phyloP scores from a whole-genome alignment of 192 early-diverging fungal species.

The Coemansia sp. region DNA sequence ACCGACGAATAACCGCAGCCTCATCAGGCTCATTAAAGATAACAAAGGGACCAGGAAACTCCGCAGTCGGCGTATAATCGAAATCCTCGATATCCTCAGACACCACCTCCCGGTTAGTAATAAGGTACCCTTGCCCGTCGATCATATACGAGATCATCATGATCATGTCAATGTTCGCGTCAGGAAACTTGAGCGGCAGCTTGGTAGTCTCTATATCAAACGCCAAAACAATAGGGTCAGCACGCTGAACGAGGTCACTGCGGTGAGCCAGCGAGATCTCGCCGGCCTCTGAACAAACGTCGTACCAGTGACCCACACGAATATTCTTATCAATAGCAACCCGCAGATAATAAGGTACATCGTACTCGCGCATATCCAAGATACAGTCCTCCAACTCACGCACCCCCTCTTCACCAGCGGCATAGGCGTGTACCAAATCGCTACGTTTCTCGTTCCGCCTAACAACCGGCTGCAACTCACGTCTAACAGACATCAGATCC shows the following conservation, averaged over 20 bases:
- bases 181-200: constrained; percentile 96
- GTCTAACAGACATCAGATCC: constrained; percentile 78
- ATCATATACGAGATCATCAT: constrained; percentile 99
- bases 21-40: constrained; percentile 97
- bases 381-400: constrained; percentile 69
- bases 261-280: constrained; percentile 66
- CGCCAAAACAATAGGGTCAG: constrained; percentile 92
- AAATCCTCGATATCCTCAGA: constrained; percentile 96
- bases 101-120: constrained; percentile 97
- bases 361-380: constrained; percentile 93
- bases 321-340: constrained; percentile 93
- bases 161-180: constrained; percentile 84
- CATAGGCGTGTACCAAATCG: constrained; percentile 69
- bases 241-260: constrained; percentile 87
- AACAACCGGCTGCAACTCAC: constrained; percentile 70
- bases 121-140: constrained; percentile 95
- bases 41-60: constrained; percentile 92
- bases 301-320: constrained; percentile 97
- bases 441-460: constrained; percentile 70
- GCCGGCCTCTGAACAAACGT: constrained; percentile 67
- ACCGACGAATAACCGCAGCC: constrained; percentile 74
- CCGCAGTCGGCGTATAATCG: constrained; percentile 96
- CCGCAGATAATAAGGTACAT: constrained; percentile 95
- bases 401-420: not conserved
- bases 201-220: constrained; percentile 99